Base-by-base conservation (phyloP, 2,329 filamentous ascomycete genomes). In the Diaporthe sp. region DNA sequence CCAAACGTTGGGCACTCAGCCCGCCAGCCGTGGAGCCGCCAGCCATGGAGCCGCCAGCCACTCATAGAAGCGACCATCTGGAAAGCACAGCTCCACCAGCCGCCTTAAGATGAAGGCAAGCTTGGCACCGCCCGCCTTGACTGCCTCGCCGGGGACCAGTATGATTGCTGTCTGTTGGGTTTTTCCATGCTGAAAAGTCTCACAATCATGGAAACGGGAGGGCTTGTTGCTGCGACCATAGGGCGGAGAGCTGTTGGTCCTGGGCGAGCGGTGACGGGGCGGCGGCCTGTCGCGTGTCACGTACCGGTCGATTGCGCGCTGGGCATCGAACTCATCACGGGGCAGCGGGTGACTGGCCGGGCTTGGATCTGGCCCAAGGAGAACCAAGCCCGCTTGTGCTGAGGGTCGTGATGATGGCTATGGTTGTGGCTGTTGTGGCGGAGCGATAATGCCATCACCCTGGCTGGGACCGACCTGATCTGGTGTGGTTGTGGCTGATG, bases 1-100 rank as follows among this genome's bases (percentile, higher is more conserved):
- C 65, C 67, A 37, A 37, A 67, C 2, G 75, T 74, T 8, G 75
- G 73, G 15, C 34, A 31, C 31, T 31, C 31, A 31, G 31, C 31
- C 31, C 31, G 31, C 31, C 31, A 31, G 31, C 31, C 31, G 3
- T 31, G 31, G 31, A 31, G 31, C 31, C 31, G 31, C 31, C 31
- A 31, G 31, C 31, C 31, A 31, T 31, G 31, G 31, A 31, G 31
- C 31, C 31, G 31, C 31, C 31, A 31, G 31, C 31, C 31, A 31
- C 31, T 31, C 31, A 31, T 31, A 31, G 31, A 31, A 31, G 31
- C 31, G 31, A 31, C 31, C 31, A 31, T 31, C 31, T 31, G 31
- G 31, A 31, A 31, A 31, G 31, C 31, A 31, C 31, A 31, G 31
- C 31, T 1, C 31, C 31, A 31, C 31, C 31, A 6, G 31, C 31